These are phyloP conservation scores for Posidonia australis DNA, from an alignment of 106 monocot genomes.

Conservation along the genomic window DNA sequence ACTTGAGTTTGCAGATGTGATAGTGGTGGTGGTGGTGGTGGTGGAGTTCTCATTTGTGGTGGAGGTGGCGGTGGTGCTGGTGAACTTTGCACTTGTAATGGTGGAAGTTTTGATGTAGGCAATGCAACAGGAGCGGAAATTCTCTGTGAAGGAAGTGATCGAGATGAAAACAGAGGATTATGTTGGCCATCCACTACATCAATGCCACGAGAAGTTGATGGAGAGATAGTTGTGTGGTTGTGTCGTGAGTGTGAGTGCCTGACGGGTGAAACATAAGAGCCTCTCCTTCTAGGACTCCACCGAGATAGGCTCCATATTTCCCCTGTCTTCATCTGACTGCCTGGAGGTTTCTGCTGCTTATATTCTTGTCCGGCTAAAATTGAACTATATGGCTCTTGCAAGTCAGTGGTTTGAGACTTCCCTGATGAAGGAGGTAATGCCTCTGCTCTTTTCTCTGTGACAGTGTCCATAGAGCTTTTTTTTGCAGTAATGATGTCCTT, in stretches of 20 bases:
- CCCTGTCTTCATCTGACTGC: conserved; percentile 10
- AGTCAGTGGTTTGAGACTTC: conserved; percentile 19
- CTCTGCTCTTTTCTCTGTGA: conserved; percentile 8
- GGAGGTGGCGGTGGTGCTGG: conserved; percentile 4
- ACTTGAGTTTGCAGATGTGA: neutral
- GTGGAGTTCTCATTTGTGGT: neutral
- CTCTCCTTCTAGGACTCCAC: conserved; percentile 53
- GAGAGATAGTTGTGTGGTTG: conserved; percentile 48
- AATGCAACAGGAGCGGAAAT: neutral
- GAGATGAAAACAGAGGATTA: neutral
- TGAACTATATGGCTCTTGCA: neutral
- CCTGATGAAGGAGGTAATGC: conserved; percentile 14
- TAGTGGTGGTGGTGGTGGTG: conserved; percentile 3
- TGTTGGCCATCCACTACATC: conserved; percentile 11
- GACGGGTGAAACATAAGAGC: conserved; percentile 33
- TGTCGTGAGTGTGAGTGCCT: conserved; percentile 66
- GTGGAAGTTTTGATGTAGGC: neutral
- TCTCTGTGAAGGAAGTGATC: too few species aligned
- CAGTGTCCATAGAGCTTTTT: neutral
- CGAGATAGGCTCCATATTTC: conserved; percentile 39
- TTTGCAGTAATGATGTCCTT: neutral
- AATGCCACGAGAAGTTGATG: conserved; percentile 11
- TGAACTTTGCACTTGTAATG: neutral
- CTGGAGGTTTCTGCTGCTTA: conserved; percentile 16
- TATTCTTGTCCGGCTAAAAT: conserved; percentile 3